Base-by-base conservation (phyloP, 495 filamentous ascomycete species). In the Hyaloscypha variabilis region DNA sequence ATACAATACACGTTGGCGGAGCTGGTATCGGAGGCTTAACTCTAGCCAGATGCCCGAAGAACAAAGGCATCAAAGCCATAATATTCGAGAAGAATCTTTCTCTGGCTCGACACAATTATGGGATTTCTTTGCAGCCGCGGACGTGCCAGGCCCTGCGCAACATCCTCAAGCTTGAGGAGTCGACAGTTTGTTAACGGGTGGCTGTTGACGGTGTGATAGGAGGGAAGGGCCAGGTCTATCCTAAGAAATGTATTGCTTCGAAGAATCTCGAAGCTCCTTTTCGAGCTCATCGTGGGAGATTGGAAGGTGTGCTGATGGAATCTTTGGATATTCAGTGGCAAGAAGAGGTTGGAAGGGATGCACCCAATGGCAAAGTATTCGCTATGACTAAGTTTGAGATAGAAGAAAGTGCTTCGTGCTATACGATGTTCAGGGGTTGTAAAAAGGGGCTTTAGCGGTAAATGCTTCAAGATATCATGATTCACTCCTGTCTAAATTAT, bases 91-190 rank as follows among this genome's bases (percentile, higher is more conserved):
- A 65, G 24, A 65, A 64, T 36, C 39, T 56, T 1, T 66, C 63
- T 8, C n/a, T 66, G 2, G 58, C 71, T 1, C 58, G 66, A 31
- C 62, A 75, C 46, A 58, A 34, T n/a, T 79, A 79, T 59, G 73
- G 73, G 42, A 75, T 80, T 36, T 77, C 75, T 8, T 64, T 81
- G 19, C 69, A 76, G 25, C 64, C 64, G 24, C 72, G 58, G 56
- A 62, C 77, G 0, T 81, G 77, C 60, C 65, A 57, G 21, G 72
- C 74, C 8, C 67, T 82, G 3, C 71, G 78, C 2, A 66, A 67
- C 13, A 46, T 74, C 5, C 67, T 81, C 6, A 53, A 73, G 6
- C 62, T 77, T 23, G 71, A 77, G 34, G 73, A 76, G 54, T 10
- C 21, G 1, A 59, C 64, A 3, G 76, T 79, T 63, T 52, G 65